Evolutionary conservation across 768 basidiomycete species (phyloP).

Genomic region (Panus rudis): DNA sequence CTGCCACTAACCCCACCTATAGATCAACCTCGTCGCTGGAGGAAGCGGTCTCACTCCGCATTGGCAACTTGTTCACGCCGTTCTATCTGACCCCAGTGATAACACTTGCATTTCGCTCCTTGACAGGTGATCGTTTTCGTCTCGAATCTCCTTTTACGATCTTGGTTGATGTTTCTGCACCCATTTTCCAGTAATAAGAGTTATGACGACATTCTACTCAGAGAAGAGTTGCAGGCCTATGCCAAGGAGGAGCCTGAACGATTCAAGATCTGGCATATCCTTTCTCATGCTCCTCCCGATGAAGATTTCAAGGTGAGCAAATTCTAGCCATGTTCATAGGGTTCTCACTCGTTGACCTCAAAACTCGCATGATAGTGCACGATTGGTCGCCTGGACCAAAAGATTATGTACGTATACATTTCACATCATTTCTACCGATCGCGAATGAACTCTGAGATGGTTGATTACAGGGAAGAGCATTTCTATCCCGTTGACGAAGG

Average conservation of each 20-base stretch:
- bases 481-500: constrained; percentile 11
- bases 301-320: constrained; percentile 11
- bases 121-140: constrained; percentile 12
- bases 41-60: constrained; percentile 19
- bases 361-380: too few relatives aligned
- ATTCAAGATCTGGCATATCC: constrained; percentile 19
- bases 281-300: constrained; percentile 4
- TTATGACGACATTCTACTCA: constrained; percentile 14
- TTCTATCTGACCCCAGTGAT: constrained; percentile 13
- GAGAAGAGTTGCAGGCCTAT: constrained; percentile 15
- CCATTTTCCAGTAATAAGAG: constrained; percentile 18
- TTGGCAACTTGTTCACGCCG: constrained; percentile 19
- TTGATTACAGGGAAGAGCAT: constrained; percentile 16
- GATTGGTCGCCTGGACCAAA: constrained; percentile 9
- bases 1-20: not conserved
- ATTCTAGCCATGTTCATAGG: too few relatives aligned
- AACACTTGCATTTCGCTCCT: constrained; percentile 12
- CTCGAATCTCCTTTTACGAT: too few relatives aligned
- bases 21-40: constrained; percentile 19
- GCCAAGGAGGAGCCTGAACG: constrained; percentile 9
- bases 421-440: not conserved
- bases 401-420: constrained; percentile 13
- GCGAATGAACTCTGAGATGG: not conserved
- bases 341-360: too few relatives aligned
- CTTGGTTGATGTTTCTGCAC: not conserved